phyloP scores from a whole-genome alignment of 257 asterid genomes.

The Nicotiana tomentosiformis region DNA sequence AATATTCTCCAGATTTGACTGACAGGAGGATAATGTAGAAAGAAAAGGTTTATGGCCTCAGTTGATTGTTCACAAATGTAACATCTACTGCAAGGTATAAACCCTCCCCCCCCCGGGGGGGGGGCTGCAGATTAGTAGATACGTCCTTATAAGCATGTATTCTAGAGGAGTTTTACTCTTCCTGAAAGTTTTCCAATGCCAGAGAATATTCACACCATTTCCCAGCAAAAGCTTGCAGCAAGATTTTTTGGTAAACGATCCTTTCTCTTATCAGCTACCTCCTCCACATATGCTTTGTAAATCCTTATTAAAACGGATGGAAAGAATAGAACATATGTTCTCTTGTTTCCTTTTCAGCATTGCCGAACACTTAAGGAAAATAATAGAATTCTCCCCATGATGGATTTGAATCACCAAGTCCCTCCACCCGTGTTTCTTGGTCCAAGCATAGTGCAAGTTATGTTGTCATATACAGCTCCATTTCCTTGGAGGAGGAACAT shows the following conservation, averaged over 20 bases:
- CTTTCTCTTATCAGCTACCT: not conserved
- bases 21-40: not conserved
- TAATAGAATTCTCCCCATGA: not conserved
- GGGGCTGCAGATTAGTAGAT: not conserved
- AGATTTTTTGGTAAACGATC: not conserved
- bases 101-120: not conserved
- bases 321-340: not conserved
- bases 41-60: not conserved
- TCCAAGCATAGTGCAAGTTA: too few species aligned
- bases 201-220: not conserved
- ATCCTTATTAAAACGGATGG: not conserved
- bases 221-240: not conserved
- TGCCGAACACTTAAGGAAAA: not conserved
- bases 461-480: not conserved
- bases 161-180: not conserved
- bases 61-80: not conserved
- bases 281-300: not conserved
- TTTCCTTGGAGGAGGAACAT: not conserved
- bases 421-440: too few species aligned
- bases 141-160: not conserved
- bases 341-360: not conserved
- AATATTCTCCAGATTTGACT: not conserved
- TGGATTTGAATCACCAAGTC: not conserved
- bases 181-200: not conserved
- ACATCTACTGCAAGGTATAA: not conserved